Percentiles rank a stretch among this genome's conserved stretches.
Evolutionary conservation across 2,329 filamentous ascomycete species (phyloP).

Genomic region (Neopestalotiopsis clavispora): DNA sequence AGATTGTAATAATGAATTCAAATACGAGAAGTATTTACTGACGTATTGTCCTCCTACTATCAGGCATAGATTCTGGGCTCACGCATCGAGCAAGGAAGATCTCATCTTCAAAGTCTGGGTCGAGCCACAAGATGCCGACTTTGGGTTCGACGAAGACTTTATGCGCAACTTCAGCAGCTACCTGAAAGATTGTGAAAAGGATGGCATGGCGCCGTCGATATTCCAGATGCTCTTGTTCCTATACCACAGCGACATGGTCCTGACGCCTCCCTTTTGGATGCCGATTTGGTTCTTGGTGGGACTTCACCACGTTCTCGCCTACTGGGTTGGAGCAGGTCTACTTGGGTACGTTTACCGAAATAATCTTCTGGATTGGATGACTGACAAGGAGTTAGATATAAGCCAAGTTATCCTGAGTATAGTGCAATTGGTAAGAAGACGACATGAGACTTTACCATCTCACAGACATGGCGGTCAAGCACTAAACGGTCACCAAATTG

Average conservation of each 20-base stretch:
- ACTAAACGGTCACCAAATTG: too few relatives aligned
- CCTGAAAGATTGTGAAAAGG: conserved; percentile 21
- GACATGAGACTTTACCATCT: background rate
- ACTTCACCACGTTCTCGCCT: conserved; percentile 20
- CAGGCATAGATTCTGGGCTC: conserved; percentile 26
- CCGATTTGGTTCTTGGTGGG: conserved; percentile 21
- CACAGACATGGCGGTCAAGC: too few relatives aligned
- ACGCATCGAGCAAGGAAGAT: conserved; percentile 20
- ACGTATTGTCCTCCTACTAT: background rate
- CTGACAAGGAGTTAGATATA: background rate
- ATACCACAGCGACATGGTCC: conserved; percentile 20
- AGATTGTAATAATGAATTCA: background rate
- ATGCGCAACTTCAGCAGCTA: conserved; percentile 26
- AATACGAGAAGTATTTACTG: background rate
- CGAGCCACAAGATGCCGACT: conserved; percentile 21
- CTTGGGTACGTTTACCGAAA: conserved; percentile 16
- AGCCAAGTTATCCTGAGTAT: conserved; percentile 6
- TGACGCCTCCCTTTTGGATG: conserved; percentile 25
- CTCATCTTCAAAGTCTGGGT: conserved; percentile 25
- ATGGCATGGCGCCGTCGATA: conserved; percentile 19
- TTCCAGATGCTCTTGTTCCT: conserved; percentile 25
- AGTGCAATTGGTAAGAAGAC: conserved; percentile 2
- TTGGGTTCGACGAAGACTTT: conserved; percentile 23
- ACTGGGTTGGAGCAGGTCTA: conserved; percentile 18
- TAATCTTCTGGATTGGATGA: background rate